These are phyloP conservation scores for Botrytis tulipae DNA, from an alignment of 2,329 filamentous ascomycete species.

Conservation along the genomic window DNA sequence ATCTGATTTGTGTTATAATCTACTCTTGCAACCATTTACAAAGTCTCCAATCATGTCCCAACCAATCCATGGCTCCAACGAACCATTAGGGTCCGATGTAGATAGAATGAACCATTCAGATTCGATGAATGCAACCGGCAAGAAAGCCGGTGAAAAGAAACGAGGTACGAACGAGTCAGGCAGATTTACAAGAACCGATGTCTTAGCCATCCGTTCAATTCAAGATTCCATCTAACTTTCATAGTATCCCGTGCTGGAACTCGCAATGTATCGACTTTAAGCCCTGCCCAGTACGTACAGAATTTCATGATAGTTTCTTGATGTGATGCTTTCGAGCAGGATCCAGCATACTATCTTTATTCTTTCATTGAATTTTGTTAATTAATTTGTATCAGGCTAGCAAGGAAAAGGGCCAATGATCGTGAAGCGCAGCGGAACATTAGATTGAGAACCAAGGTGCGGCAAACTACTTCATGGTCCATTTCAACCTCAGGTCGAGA, in stretches of 20 bases:
- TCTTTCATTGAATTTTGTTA: slow-evolving; percentile 14
- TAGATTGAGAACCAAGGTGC: slow-evolving; percentile 16
- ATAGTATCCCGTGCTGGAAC: slow-evolving; percentile 48
- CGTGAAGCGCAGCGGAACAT: slow-evolving; percentile 83
- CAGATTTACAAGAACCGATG: neutral
- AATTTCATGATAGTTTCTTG: neutral
- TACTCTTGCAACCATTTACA: neutral
- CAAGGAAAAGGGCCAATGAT: slow-evolving; percentile 87
- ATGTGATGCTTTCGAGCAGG: neutral
- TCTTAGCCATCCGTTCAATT: neutral
- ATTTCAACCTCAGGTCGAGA: neutral
- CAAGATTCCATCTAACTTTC: slow-evolving; percentile 24
- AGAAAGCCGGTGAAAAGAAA: slow-evolving; percentile 23
- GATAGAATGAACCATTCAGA: neutral
- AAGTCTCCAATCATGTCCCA: slow-evolving; percentile 10
- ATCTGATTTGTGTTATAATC: neutral
- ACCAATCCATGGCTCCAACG: neutral
- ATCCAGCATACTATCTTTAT: neutral
- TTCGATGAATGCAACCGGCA: neutral
- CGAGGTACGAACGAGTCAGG: slow-evolving; percentile 29
- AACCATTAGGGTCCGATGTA: neutral
- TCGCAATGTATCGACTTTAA: slow-evolving; percentile 77
- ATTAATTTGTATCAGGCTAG: slow-evolving; percentile 79
- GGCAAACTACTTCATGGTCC: neutral
- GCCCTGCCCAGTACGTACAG: slow-evolving; percentile 17